phyloP scores from a whole-genome alignment of 2,329 filamentous ascomycete genomes.

The Phyllosticta capitalensis region DNA sequence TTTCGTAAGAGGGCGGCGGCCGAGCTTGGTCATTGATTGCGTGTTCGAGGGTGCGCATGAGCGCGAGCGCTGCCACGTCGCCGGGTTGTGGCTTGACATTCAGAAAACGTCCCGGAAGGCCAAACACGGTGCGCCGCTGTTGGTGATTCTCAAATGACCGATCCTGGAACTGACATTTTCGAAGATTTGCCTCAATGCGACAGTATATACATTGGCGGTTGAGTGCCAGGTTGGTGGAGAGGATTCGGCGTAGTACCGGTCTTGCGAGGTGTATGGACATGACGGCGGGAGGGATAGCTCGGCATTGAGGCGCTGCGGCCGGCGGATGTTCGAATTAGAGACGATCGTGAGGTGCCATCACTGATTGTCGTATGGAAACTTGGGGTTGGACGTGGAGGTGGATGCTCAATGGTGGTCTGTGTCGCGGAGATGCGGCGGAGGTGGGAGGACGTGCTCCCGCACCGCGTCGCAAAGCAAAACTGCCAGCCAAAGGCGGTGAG shows the following conservation, averaged over 20 bases:
- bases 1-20: not conserved
- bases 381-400: not conserved
- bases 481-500: not conserved
- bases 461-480: not conserved
- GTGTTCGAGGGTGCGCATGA: slow-evolving; percentile 49
- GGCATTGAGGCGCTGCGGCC: not conserved
- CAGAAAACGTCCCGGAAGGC: slow-evolving; percentile 41
- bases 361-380: not conserved
- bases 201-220: slow-evolving; percentile 36
- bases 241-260: slow-evolving; percentile 48
- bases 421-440: not conserved
- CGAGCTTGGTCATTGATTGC: not conserved
- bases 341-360: not conserved
- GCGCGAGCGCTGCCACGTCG: slow-evolving; percentile 48
- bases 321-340: not conserved
- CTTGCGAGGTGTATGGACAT: slow-evolving; percentile 55
- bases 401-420: not conserved
- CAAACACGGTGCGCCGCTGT: slow-evolving; percentile 51
- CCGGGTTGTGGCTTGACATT: slow-evolving; percentile 35
- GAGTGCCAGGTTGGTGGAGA: slow-evolving; percentile 41
- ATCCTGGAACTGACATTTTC: slow-evolving; percentile 20
- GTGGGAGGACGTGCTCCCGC: not conserved
- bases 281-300: slow-evolving; percentile 14
- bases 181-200: slow-evolving; percentile 12
- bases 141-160: slow-evolving; percentile 37